A percentile compares a stretch with the other conserved stretches of the same genome.
These are phyloP conservation scores for Diplodia intermedia DNA, from an alignment of 2,329 filamentous ascomycete species.

Conservation along the genomic window DNA sequence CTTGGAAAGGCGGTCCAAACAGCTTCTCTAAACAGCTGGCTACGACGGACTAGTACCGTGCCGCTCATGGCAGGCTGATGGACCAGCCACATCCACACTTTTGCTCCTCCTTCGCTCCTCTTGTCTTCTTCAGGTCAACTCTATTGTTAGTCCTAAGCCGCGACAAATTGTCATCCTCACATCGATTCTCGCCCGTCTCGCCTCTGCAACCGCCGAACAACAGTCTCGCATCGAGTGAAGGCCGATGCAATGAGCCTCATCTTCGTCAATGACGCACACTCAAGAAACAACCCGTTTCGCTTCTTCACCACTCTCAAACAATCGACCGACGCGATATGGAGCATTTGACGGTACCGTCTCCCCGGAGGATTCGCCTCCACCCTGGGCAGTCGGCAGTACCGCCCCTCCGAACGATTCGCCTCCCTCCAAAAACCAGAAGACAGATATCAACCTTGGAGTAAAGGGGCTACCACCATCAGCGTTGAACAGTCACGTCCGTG, in stretches of 20 bases:
- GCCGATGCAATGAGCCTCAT: slow-evolving; percentile 12
- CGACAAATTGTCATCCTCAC: too few relatives aligned
- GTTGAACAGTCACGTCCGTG: not conserved
- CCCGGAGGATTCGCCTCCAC: not conserved
- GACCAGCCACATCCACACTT: not conserved
- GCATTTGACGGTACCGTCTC: not conserved
- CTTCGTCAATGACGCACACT: not conserved
- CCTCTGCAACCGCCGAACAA: not conserved
- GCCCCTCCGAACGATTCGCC: not conserved
- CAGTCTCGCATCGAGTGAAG: not conserved
- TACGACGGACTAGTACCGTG: too few relatives aligned
- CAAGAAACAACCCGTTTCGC: not conserved
- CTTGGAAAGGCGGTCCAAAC: not conserved
- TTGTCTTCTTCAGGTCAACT: not conserved
- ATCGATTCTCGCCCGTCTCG: not conserved
- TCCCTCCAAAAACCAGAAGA: not conserved
- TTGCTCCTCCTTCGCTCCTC: not conserved
- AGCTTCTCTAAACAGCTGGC: not conserved
- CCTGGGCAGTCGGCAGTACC: not conserved
- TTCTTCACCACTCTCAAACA: not conserved
- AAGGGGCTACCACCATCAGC: not conserved
- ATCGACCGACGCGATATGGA: not conserved
- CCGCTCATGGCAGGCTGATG: not conserved
- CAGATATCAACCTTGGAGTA: not conserved
- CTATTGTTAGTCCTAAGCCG: too few relatives aligned